These are phyloP conservation scores for Hondaea fermentalgiana DNA, from an alignment of 108 stramenopile species.

Conservation along the genomic window DNA sequence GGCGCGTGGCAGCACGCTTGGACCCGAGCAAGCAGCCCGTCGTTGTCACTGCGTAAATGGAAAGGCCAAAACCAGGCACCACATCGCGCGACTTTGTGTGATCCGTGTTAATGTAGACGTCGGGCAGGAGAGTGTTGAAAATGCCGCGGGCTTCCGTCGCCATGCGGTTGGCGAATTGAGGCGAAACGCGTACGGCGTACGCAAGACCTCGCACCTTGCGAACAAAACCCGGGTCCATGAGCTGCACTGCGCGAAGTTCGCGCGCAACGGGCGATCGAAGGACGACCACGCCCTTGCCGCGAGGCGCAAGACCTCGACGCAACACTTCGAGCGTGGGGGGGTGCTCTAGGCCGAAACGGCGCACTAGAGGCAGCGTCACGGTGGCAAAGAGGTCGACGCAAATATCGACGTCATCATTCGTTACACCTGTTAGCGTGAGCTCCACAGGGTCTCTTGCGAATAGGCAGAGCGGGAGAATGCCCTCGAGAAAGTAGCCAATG, in stretches of 20 bases:
- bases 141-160: constrained; percentile 25
- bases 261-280: constrained; percentile 79
- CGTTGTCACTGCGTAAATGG: constrained; percentile 76
- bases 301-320: constrained; percentile 57
- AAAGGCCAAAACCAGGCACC: constrained; percentile 68
- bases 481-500: constrained; percentile 94
- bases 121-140: constrained; percentile 17
- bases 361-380: constrained; percentile 67
- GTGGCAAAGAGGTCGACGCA: constrained; percentile 69
- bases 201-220: constrained; percentile 91
- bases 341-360: constrained; percentile 75
- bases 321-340: constrained; percentile 23
- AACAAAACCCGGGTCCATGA: constrained; percentile 77
- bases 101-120: constrained; percentile 24
- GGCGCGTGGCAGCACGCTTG: constrained; percentile 54
- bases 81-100: constrained; percentile 24
- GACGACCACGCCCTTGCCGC: constrained; percentile 69
- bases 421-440: constrained; percentile 60
- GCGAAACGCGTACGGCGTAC: constrained; percentile 72
- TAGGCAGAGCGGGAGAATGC: constrained; percentile 80
- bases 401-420: constrained; percentile 70
- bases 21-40: constrained; percentile 69
- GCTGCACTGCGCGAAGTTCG: constrained; percentile 63
- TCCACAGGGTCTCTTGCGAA: constrained; percentile 81
- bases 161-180: constrained; percentile 80